These are phyloP conservation scores for Aspergillus bombycis DNA, from an alignment of 2,329 filamentous ascomycete genomes.

Conservation along the genomic window DNA sequence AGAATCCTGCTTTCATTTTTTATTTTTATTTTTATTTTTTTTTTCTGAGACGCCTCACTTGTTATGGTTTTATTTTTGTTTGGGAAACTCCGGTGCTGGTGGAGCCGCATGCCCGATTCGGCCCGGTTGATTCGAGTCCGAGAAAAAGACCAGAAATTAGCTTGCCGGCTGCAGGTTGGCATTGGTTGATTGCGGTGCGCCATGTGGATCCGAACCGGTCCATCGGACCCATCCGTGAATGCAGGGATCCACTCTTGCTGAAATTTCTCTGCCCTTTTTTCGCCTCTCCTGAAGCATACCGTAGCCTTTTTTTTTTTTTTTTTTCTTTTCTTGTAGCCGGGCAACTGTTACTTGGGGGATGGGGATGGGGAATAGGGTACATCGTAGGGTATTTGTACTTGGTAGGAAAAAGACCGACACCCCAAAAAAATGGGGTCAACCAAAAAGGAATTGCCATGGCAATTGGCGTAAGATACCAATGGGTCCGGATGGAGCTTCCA, in stretches of 20 bases:
- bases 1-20: background rate
- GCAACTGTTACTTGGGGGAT: background rate
- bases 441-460: slow-evolving; percentile 3
- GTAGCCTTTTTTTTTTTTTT: background rate
- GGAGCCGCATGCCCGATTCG: slow-evolving; percentile 32
- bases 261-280: slow-evolving; percentile 6
- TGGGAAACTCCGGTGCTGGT: slow-evolving; percentile 21
- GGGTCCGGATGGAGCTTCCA: slow-evolving; percentile 16
- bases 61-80: background rate
- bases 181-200: slow-evolving; percentile 13
- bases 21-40: background rate
- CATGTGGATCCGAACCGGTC: slow-evolving; percentile 22
- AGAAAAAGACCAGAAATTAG: slow-evolving; percentile 20
- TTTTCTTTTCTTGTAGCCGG: background rate
- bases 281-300: background rate
- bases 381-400: slow-evolving; percentile 1
- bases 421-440: background rate
- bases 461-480: slow-evolving; percentile 8
- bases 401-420: background rate
- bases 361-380: background rate
- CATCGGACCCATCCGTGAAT: slow-evolving; percentile 23
- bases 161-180: background rate
- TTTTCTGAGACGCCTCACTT: background rate
- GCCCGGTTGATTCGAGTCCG: slow-evolving; percentile 27
- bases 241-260: slow-evolving; percentile 14